Conservation (phyloP, 2,329 filamentous ascomycete species). For the Cladosporium sp. region DNA sequence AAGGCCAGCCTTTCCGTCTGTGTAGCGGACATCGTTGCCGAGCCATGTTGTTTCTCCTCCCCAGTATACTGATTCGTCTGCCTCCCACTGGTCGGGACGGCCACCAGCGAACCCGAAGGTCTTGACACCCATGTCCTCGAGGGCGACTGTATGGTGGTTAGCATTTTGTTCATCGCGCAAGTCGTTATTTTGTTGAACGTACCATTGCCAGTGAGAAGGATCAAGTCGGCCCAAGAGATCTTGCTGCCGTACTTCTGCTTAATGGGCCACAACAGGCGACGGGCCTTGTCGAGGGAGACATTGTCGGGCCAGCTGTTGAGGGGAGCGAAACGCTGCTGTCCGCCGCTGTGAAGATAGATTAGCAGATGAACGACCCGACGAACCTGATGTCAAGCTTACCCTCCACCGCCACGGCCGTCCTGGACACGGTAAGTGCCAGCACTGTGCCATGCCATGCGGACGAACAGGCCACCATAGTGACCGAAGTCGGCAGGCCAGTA, state of each 20-base stretch:
- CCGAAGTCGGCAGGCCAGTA: constrained; percentile 83
- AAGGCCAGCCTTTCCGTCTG: constrained; percentile 51
- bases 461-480: constrained; percentile 77
- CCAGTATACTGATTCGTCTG: constrained; percentile 77
- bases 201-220: constrained; percentile 69
- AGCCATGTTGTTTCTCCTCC: constrained; percentile 73
- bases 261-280: constrained; percentile 75
- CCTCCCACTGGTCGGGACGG: constrained; percentile 71
- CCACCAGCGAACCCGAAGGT: constrained; percentile 74
- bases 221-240: constrained; percentile 76
- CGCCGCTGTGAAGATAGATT: constrained; percentile 42
- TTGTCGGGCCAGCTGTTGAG: constrained; percentile 84
- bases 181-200: background rate
- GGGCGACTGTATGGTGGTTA: constrained; percentile 49
- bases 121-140: constrained; percentile 74
- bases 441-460: constrained; percentile 80
- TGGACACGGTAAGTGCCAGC: constrained; percentile 75
- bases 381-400: constrained; percentile 32
- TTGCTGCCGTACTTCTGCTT: constrained; percentile 84
- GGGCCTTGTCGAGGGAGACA: constrained; percentile 75
- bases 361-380: background rate
- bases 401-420: constrained; percentile 74
- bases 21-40: constrained; percentile 71
- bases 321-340: constrained; percentile 77
- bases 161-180: background rate